Conservation (phyloP, 2,329 filamentous ascomycete species). For the Corynespora cassiicola region DNA sequence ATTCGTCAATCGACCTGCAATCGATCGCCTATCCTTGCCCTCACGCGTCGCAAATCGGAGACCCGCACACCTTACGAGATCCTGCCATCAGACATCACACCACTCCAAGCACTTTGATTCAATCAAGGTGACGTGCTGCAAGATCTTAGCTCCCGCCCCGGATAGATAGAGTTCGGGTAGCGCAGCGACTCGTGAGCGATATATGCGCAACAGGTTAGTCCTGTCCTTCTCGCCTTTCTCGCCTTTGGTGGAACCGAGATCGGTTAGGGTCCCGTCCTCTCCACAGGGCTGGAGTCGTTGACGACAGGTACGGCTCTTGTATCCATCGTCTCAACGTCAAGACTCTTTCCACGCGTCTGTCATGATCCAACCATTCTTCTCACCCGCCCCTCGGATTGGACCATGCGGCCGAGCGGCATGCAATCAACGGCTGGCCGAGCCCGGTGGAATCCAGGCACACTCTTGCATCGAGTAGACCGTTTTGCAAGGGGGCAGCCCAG, state of each 20-base stretch:
- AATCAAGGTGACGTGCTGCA: constrained; percentile 25
- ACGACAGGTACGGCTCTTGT: constrained; percentile 27
- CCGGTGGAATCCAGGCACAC: no score
- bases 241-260: constrained; percentile 12
- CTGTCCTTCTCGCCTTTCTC: constrained; percentile 4
- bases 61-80: no score
- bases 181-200: constrained; percentile 23
- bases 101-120: no score
- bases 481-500: no score
- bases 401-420: neutral
- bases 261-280: neutral
- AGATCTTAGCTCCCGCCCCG: constrained; percentile 43
- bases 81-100: no score
- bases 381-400: constrained; percentile 14
- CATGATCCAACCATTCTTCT: constrained; percentile 24
- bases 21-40: no score
- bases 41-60: no score
- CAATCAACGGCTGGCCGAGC: no score
- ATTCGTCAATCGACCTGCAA: no score
- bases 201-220: constrained; percentile 19
- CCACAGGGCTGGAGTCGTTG: constrained; percentile 26
- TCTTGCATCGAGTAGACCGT: no score
- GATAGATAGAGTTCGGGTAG: constrained; percentile 38
- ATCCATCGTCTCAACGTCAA: constrained; percentile 27
- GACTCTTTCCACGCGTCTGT: constrained; percentile 15